Conservation (phyloP, 2,329 filamentous ascomycete species). For the Leptosphaerulina australis region DNA sequence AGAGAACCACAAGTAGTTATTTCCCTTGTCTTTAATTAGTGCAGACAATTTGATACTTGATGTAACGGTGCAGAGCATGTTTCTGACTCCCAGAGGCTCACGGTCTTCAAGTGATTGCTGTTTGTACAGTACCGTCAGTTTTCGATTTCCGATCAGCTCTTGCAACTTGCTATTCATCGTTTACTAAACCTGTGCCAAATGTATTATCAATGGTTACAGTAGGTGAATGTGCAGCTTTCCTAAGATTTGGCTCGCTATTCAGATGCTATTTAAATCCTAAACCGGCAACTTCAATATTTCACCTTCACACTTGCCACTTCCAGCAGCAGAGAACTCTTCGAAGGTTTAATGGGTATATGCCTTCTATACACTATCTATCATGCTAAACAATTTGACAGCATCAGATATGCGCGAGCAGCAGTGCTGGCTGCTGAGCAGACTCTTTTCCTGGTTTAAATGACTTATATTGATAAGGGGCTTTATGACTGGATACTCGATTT, state of each 20-base stretch:
- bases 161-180: not conserved
- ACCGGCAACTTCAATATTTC: slow-evolving; percentile 22
- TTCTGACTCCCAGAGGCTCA: not conserved
- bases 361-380: slow-evolving; percentile 20
- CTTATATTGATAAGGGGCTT: not conserved
- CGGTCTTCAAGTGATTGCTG: not conserved
- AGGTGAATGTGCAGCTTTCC: slow-evolving; percentile 10
- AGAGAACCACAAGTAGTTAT: not conserved
- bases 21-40: not conserved
- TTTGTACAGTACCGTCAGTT: not conserved
- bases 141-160: not conserved
- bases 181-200: not conserved
- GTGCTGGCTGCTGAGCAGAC: slow-evolving; percentile 1
- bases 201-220: not conserved
- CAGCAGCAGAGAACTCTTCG: slow-evolving; percentile 13
- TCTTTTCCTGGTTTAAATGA: slow-evolving; percentile 9
- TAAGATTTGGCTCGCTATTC: slow-evolving; percentile 32
- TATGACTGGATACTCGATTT: slow-evolving; percentile 7
- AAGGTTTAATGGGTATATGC: slow-evolving; percentile 1
- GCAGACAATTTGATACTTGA: not conserved
- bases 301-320: slow-evolving; percentile 20
- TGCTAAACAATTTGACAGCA: slow-evolving; percentile 6
- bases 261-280: slow-evolving; percentile 40
- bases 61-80: not conserved
- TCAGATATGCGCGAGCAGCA: slow-evolving; percentile 10